Base-by-base conservation (phyloP, 768 basidiomycete genomes). In the Lactarius tabidus region DNA sequence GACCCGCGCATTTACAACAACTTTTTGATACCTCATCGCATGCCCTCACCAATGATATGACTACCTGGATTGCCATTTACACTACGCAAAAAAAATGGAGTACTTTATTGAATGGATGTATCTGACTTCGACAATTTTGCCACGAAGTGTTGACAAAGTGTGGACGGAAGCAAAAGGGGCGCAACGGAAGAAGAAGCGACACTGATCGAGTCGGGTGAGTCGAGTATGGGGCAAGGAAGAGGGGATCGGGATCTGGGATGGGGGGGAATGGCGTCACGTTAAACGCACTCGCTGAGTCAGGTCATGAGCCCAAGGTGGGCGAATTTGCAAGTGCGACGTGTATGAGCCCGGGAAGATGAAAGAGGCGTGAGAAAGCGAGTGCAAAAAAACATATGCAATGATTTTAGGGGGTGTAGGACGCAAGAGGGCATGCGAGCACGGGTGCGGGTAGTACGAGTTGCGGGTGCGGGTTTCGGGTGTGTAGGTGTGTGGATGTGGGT, bases 1-100 rank as follows among this genome's bases (percentile, higher is more conserved):
- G 66, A 57, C 60, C 18, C 57, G 67, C 65, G 61, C 65, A 67
- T 68, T 67, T 62, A 67, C 61, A 67, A 57, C 48, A 51, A 62
- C 52, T 56, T 65, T 62, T 53, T 62, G 54, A 67, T 67, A 68
- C 60, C 67, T 61, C 67, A 68, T 67, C 62, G 65, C 66, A 68
- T 54, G 57, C 60, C 55, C 60, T 60, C 2, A 66, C 57, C 52
- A 54, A 35, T 29, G 58, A 62, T 45, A 66, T 33, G 51, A 66
- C 53, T 68, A 68, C 56, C 63, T 60, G 66, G 66, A 57, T 67
- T 66, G 26, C 65, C 60, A 54, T 52, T 66, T 43, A 65, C 55
- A 62, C 26, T 54, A 66, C 52, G 53, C 6, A 57, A 66, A 57
- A 66, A 57, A 51, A 66, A 45, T 6, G 39, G 20, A 51, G 59